These are phyloP conservation scores for Ceriops decandra DNA, from an alignment of 345 rosid genomes.

Conservation along the genomic window DNA sequence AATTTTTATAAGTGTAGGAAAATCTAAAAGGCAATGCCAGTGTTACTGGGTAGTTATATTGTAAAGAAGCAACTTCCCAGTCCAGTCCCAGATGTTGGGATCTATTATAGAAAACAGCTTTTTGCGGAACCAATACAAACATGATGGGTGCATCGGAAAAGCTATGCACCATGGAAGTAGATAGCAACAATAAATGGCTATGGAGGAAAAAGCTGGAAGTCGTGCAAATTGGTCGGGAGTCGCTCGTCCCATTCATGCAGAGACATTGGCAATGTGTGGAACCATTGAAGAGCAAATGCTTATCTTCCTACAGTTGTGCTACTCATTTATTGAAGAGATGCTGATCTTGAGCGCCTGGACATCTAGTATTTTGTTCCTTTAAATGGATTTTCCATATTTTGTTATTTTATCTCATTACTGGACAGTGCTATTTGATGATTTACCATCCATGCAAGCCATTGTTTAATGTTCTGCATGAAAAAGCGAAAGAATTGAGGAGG, in stretches of 20 bases:
- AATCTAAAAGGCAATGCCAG: too few species aligned
- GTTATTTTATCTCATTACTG: not conserved
- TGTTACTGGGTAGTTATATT: too few species aligned
- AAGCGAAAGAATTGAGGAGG: not conserved
- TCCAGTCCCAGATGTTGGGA: too few species aligned
- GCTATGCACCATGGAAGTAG: too few species aligned
- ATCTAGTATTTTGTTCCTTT: not conserved
- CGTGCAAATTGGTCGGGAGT: constrained; percentile 95
- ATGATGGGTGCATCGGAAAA: too few species aligned
- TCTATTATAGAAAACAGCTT: too few species aligned
- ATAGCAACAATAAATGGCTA: constrained; percentile 7
- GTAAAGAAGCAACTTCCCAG: too few species aligned
- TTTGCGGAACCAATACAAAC: too few species aligned
- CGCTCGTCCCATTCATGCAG: constrained; percentile 71
- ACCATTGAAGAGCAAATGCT: constrained; percentile 95
- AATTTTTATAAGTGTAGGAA: too few species aligned
- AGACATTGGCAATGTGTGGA: constrained; percentile 83
- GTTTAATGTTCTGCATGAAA: not conserved
- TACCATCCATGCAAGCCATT: not conserved
- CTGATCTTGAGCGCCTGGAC: too few species aligned
- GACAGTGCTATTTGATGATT: not conserved
- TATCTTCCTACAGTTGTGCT: constrained; percentile 63
- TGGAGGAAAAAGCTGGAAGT: constrained; percentile 93
- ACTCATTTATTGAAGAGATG: not conserved
- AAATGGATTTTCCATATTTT: not conserved